These are phyloP conservation scores for Erythrobasidium yunnanense DNA, from an alignment of 768 basidiomycete species.

Conservation along the genomic window DNA sequence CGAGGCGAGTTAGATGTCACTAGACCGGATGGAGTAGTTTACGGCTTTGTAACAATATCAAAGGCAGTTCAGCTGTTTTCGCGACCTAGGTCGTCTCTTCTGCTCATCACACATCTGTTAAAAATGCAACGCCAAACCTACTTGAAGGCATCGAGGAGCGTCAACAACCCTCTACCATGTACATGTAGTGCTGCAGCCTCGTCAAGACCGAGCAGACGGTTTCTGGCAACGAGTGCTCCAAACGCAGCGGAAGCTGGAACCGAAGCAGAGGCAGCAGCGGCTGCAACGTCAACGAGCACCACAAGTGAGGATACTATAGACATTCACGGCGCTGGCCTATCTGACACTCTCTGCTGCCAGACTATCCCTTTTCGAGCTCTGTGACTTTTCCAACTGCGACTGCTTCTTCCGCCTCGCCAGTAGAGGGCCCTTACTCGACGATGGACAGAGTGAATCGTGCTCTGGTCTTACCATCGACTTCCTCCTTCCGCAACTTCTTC, in stretches of 20 bases:
- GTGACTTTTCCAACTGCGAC: slow-evolving; percentile 19
- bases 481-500: slow-evolving; percentile 16
- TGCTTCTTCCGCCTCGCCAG: neutral
- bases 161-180: too few relatives aligned
- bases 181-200: too few relatives aligned
- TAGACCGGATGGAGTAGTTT: too few relatives aligned
- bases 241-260: neutral
- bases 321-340: too few relatives aligned
- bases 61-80: too few relatives aligned
- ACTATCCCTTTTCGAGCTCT: slow-evolving; percentile 12
- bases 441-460: slow-evolving; percentile 13
- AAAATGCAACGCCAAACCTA: too few relatives aligned
- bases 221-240: neutral
- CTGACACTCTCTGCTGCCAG: neutral
- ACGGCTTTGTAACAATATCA: too few relatives aligned
- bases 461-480: slow-evolving; percentile 7
- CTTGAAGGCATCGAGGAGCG: too few relatives aligned
- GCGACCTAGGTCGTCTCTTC: too few relatives aligned
- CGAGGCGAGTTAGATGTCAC: neutral
- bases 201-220: too few relatives aligned
- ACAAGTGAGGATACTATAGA: too few relatives aligned
- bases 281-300: neutral
- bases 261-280: neutral
- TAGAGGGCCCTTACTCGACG: neutral
- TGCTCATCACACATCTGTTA: too few relatives aligned